These are phyloP conservation scores for Xerocomus potaroensis DNA, from an alignment of 768 basidiomycete species.

Conservation along the genomic window DNA sequence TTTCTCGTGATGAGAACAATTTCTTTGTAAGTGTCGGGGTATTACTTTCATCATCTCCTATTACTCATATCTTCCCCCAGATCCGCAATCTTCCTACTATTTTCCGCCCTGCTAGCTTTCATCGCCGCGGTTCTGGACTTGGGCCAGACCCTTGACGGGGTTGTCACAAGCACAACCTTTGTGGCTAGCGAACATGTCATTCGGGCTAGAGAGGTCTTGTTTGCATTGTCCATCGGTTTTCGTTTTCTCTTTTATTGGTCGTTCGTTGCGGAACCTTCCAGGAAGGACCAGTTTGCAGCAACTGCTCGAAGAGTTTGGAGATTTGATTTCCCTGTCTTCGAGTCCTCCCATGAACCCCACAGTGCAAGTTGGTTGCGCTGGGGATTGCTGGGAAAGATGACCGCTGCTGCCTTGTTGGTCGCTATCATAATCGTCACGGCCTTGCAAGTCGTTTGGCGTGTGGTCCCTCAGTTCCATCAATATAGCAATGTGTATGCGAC, in stretches of 20 bases:
- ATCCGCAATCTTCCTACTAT: constrained; percentile 48
- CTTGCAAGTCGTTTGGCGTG: constrained; percentile 64
- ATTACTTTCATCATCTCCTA: neutral
- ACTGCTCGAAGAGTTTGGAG: constrained; percentile 9
- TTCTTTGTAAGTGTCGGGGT: constrained; percentile 40
- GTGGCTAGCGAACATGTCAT: constrained; percentile 32
- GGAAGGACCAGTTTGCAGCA: constrained; percentile 30
- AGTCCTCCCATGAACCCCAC: constrained; percentile 32
- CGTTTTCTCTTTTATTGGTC: constrained; percentile 69
- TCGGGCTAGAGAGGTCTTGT: constrained; percentile 53
- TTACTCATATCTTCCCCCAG: constrained; percentile 25
- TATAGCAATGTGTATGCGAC: constrained; percentile 52
- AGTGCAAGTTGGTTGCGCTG: constrained; percentile 64
- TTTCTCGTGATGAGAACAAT: constrained; percentile 50
- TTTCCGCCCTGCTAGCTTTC: constrained; percentile 57
- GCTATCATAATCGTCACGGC: constrained; percentile 44
- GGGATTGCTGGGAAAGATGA: constrained; percentile 50
- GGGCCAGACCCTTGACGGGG: constrained; percentile 44
- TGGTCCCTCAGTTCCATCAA: constrained; percentile 34
- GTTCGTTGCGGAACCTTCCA: constrained; percentile 56
- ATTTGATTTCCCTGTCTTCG: constrained; percentile 14
- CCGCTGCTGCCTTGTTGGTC: constrained; percentile 49
- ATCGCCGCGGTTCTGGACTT: constrained; percentile 61
- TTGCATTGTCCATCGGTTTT: constrained; percentile 53
- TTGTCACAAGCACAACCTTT: constrained; percentile 22